phyloP scores from a whole-genome alignment of 208 protist genomes.

The Trypanosoma platydactyli region DNA sequence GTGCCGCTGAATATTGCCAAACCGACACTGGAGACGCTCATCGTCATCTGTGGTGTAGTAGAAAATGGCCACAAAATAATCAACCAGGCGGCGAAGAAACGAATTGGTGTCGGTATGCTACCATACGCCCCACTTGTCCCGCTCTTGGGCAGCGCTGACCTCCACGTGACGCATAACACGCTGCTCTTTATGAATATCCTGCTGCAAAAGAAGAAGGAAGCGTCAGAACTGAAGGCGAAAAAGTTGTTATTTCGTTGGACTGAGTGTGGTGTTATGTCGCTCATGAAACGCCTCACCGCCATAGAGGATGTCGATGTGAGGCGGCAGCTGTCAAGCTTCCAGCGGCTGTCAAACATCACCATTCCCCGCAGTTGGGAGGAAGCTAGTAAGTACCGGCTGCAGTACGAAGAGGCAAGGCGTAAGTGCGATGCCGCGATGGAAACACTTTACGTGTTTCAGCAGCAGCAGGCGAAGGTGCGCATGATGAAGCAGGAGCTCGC shows the following conservation, averaged over 20 bases:
- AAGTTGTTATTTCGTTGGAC: slow-evolving; percentile 39
- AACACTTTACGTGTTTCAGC: slow-evolving; percentile 30
- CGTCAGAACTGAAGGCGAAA: slow-evolving; percentile 30
- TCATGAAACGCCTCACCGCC: slow-evolving; percentile 28
- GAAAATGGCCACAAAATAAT: slow-evolving; percentile 34
- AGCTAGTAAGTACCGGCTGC: slow-evolving; percentile 30
- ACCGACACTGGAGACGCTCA: slow-evolving; percentile 40
- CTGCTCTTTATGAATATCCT: slow-evolving; percentile 45
- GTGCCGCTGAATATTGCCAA: slow-evolving; percentile 34
- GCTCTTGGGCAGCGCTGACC: slow-evolving; percentile 27
- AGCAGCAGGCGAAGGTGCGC: slow-evolving; percentile 37
- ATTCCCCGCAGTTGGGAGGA: slow-evolving; percentile 40
- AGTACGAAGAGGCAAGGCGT: slow-evolving; percentile 28
- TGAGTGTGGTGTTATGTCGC: slow-evolving; percentile 27
- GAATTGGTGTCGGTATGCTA: slow-evolving; percentile 22
- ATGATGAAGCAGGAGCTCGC: slow-evolving; percentile 30
- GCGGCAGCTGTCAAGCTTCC: slow-evolving; percentile 31
- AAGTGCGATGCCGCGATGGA: slow-evolving; percentile 31
- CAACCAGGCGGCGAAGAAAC: slow-evolving; percentile 33
- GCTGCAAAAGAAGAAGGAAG: slow-evolving; percentile 32
- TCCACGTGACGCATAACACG: slow-evolving; percentile 31
- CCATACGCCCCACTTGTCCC: slow-evolving; percentile 35
- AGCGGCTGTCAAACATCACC: slow-evolving; percentile 30
- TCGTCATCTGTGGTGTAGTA: slow-evolving; percentile 36
- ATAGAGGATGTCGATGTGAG: slow-evolving; percentile 35